Evolutionary conservation across 2,329 filamentous ascomycete species (phyloP), one percentile per base, ranked within the genome.

Genomic region (Colletotrichum cordylinicola): DNA sequence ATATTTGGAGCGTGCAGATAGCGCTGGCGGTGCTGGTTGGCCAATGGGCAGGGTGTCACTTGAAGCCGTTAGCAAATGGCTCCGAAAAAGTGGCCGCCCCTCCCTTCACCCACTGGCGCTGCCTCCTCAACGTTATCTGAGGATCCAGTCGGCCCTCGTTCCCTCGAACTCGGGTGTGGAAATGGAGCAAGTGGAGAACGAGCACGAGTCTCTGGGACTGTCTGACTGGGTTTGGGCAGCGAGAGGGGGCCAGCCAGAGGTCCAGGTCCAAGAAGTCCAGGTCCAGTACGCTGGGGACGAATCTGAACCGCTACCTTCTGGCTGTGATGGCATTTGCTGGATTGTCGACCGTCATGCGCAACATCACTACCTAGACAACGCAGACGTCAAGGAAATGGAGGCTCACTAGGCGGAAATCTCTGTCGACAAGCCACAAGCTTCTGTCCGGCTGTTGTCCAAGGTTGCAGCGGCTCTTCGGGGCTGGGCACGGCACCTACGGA

Each of bases 11-110:
- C 56, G 61, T 61, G 70, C 73, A 68, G 73, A 75, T 75, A 75
- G 73, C 73, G 58, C 39, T 27, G 58, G 64, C 15, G 21, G 64
- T 37, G 73, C 70, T 75, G 73, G 73, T 75, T 75, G 73, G 73
- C 73, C 73, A 73, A 75, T 60, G 64, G 43, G 37, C 64, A 37
- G 33, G 55, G n/a, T 60, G 64, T 73, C 70, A 75, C 73, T 73
- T 64, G 62, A 75, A 75, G 73, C 58, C 64, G 73, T 75, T 75
- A 73, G 73, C 64, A 73, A 75, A 75, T 75, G 73, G 64, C 73
- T 60, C 64, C 70, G 73, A 68, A 73, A 73, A 65, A 64, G 64
- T 73, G 70, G 73, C 70, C 70, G 73, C 52, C 69, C 72, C 61
- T 67, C 16, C 24, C 16, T 24, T 33, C 37, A 12, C 24, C 68